phyloP scores from a whole-genome alignment of 768 basidiomycete genomes.

The Paxillus involutus region DNA sequence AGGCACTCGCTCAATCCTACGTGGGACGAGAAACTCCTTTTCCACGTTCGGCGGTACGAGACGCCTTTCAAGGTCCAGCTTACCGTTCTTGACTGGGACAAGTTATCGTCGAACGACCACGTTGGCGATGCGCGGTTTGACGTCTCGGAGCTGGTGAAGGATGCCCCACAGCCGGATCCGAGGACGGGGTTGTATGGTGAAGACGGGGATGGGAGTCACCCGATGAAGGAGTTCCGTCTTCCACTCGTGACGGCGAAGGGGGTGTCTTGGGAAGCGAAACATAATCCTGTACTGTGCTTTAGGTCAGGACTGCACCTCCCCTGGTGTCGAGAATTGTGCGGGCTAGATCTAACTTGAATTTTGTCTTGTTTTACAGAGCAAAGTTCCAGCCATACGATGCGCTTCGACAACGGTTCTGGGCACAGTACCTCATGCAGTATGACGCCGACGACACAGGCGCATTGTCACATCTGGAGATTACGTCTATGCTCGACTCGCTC shows the following conservation, averaged over 20 bases:
- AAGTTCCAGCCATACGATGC: slow-evolving; percentile 96
- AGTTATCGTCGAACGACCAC: slow-evolving; percentile 83
- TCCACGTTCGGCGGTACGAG: slow-evolving; percentile 91
- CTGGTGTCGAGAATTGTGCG: background rate
- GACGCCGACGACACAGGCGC: slow-evolving; percentile 79
- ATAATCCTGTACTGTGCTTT: slow-evolving; percentile 68
- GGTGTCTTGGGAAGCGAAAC: slow-evolving; percentile 68
- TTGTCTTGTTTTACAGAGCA: slow-evolving; percentile 49
- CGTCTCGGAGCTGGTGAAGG: slow-evolving; percentile 65
- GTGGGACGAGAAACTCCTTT: slow-evolving; percentile 95
- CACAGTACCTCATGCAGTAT: slow-evolving; percentile 85
- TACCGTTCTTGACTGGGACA: slow-evolving; percentile 95
- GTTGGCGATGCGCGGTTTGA: slow-evolving; percentile 79
- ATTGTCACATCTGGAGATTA: slow-evolving; percentile 83
- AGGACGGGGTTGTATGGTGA: slow-evolving; percentile 47
- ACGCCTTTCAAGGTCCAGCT: slow-evolving; percentile 75
- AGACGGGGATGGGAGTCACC: slow-evolving; percentile 33
- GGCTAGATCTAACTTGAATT: background rate
- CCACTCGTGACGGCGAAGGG: slow-evolving; percentile 61
- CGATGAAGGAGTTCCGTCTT: slow-evolving; percentile 75
- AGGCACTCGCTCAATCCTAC: slow-evolving; percentile 82
- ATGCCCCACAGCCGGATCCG: slow-evolving; percentile 65
- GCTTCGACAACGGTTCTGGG: slow-evolving; percentile 88
- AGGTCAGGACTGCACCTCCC: slow-evolving; percentile 41
- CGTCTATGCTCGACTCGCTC: slow-evolving; percentile 94